These are phyloP conservation scores for Balansia obtecta DNA, from an alignment of 2,329 filamentous ascomycete genomes.

Conservation along the genomic window DNA sequence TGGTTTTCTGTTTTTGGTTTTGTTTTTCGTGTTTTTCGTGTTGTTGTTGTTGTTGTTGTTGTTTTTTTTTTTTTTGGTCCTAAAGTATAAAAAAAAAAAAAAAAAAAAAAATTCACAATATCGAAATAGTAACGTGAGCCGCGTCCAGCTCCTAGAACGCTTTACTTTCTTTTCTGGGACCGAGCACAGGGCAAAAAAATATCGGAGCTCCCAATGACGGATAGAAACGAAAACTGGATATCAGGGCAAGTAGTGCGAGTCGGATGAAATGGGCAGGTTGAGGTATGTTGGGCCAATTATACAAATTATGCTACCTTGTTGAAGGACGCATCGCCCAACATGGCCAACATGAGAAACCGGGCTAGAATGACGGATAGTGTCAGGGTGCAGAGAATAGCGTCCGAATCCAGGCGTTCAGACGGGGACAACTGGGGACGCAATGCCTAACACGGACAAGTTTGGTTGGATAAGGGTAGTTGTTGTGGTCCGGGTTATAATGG, in stretches of 20 bases:
- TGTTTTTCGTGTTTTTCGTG: too few relatives aligned
- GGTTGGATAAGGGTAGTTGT: neutral
- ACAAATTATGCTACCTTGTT: neutral
- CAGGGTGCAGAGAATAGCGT: neutral
- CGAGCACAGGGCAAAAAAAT: neutral
- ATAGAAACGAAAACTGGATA: neutral
- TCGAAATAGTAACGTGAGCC: too few relatives aligned
- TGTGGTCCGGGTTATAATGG: neutral
- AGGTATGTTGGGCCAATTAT: neutral
- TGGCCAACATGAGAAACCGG: neutral
- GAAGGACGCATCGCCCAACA: neutral
- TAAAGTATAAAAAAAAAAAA: too few relatives aligned
- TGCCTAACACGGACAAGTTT: neutral
- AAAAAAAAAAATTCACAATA: too few relatives aligned
- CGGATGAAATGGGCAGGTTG: neutral
- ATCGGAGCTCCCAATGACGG: neutral
- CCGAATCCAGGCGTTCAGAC: neutral
- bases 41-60: too few relatives aligned
- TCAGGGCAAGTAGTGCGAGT: neutral
- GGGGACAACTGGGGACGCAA: neutral
- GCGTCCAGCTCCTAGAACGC: too few relatives aligned
- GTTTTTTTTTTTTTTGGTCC: too few relatives aligned
- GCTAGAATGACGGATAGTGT: neutral
- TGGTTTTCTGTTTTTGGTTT: neutral
- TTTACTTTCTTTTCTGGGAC: too few relatives aligned